Base-by-base conservation (phyloP, 805 yeast species). In the Schizosaccharomyces octosporus region DNA sequence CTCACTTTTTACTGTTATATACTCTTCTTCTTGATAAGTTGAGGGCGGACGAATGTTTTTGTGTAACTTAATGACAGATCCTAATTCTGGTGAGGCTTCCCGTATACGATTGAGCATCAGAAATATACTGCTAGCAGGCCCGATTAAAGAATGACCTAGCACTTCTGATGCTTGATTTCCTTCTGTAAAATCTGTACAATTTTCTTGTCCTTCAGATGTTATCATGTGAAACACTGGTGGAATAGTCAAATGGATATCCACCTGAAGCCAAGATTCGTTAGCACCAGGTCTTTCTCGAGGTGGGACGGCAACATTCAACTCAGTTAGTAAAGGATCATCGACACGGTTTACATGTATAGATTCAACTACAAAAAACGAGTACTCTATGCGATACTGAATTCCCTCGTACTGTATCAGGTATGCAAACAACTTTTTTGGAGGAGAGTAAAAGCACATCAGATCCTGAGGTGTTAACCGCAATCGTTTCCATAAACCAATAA, bases 401-500 rank as follows among this genome's bases (percentile, higher is more conserved):
- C 29, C 48, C 5, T 31, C 27, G 17, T 19, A 36, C 11, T 31
- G 60, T 29, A 57, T 24, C 27, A 39, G n/a, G 36, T 57, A 57
- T 29, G 29, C 48, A 57, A 57, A 29, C n/a, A 36, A 21, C 21
- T 7, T 13, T 31, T 57, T 41, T 1, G 42, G 43, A 17, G 48
- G 24, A 15, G 60, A 57, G 39, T 57, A 57, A 21, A 21, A 57
- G n/a, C 60, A 57, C 39, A 31, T 21, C n/a, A 57, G 11, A 17
- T 57, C 60, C 15, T 36, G 29, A 9, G 39, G 43, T 9, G 60
- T 9, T n/a, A 24, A n/a, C 2, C 42, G 43, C 6, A 29, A 21
- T 36, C 60, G 43, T 57, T 41, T 57, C 60, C 60, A 57, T 36
- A 21, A 6, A 21, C 60, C 60, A 57, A 57, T 57, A 6, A 41